Evolutionary conservation across 2,329 filamentous ascomycete genomes (phyloP).

Genomic region (Colletotrichum tropicale): DNA sequence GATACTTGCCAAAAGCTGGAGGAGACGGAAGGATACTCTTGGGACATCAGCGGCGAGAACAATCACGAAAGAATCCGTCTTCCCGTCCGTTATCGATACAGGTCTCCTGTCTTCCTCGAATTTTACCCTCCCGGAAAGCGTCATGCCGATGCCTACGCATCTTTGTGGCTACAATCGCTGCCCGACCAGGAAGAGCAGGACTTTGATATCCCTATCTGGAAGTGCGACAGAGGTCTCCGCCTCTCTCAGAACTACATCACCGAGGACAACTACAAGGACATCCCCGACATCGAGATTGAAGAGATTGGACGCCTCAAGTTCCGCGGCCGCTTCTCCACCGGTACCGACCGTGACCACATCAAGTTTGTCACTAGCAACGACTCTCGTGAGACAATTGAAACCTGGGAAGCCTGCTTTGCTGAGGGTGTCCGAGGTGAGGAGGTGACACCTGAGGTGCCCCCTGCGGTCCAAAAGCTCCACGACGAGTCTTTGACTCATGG

Average conservation of each 20-base stretch:
- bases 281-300: slow-evolving; percentile 77
- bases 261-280: slow-evolving; percentile 70
- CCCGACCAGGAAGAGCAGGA: slow-evolving; percentile 78
- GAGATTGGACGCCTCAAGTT: slow-evolving; percentile 85
- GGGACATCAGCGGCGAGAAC: slow-evolving; percentile 51
- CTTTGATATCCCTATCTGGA: slow-evolving; percentile 91
- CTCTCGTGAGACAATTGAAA: slow-evolving; percentile 90
- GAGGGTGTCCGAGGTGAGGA: slow-evolving; percentile 80
- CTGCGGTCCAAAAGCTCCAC: slow-evolving; percentile 75
- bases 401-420: slow-evolving; percentile 89
- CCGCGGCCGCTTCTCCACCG: slow-evolving; percentile 82
- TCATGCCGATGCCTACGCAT: slow-evolving; percentile 74
- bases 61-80: slow-evolving; percentile 64
- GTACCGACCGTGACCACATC: slow-evolving; percentile 86
- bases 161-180: slow-evolving; percentile 86
- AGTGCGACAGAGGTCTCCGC: slow-evolving; percentile 74
- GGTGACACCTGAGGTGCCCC: slow-evolving; percentile 76
- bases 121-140: slow-evolving; percentile 75
- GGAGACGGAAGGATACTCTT: slow-evolving; percentile 57
- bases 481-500: slow-evolving; percentile 80
- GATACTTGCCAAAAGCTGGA: slow-evolving; percentile 63
- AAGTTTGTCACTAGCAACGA: slow-evolving; percentile 86
- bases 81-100: slow-evolving; percentile 88
- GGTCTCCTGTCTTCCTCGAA: slow-evolving; percentile 88
- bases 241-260: slow-evolving; percentile 94